Conservation (phyloP, 106 monocot species). For the Cymbidium sinense region DNA sequence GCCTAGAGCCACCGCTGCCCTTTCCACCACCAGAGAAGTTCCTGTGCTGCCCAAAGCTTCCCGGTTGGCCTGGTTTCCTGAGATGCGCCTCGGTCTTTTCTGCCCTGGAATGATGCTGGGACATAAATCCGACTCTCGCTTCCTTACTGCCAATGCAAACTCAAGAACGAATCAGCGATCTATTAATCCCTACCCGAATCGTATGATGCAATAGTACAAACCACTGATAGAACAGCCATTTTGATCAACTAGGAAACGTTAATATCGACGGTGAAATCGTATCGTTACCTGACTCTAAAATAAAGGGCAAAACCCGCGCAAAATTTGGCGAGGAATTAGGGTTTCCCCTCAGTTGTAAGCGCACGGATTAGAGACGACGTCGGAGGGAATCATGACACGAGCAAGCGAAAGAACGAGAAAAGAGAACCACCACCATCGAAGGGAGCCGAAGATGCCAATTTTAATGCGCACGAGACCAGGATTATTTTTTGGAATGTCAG, state of each 20-base stretch:
- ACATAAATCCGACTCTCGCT: slow-evolving; percentile 8
- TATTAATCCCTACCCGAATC: background rate
- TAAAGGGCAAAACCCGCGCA: background rate
- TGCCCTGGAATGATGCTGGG: slow-evolving; percentile 13
- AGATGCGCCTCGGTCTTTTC: slow-evolving; percentile 45
- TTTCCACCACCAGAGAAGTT: slow-evolving; percentile 22
- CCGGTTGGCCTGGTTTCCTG: slow-evolving; percentile 34
- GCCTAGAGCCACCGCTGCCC: slow-evolving; percentile 3
- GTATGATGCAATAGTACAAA: background rate
- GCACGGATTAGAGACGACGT: background rate
- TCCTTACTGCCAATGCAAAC: background rate
- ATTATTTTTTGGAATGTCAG: no score
- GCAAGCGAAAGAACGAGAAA: background rate
- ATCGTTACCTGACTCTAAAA: background rate
- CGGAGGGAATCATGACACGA: background rate
- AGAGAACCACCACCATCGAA: no score
- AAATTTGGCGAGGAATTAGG: background rate
- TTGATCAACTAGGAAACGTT: background rate
- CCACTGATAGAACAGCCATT: no score
- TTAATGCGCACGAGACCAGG: no score
- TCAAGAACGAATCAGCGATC: background rate
- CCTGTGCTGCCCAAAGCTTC: slow-evolving; percentile 28
- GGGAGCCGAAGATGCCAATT: no score
- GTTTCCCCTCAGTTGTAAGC: background rate
- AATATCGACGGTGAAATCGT: background rate